Evolutionary conservation across 2,329 filamentous ascomycete species (phyloP), one percentile per base, ranked within the genome.

Genomic region (Exophiala mesophila): DNA sequence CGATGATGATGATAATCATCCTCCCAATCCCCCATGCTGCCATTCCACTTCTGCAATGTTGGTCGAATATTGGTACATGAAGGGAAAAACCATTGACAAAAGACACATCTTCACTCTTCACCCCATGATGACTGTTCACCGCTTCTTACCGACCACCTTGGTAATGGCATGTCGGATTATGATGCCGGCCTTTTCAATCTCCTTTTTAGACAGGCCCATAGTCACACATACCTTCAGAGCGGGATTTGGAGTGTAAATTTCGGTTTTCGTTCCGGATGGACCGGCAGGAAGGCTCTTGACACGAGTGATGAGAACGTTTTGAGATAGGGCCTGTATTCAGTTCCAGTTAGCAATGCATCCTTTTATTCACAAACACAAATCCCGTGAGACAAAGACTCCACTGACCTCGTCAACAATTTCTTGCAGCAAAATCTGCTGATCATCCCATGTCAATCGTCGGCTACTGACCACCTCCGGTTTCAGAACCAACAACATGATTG

Each of bases 321-420:
- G 97, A 46, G 82, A 76, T 41, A 97, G 77, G 42, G 81, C 74
- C 88, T 95, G 51, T 38, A 9, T 21, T 50, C 17, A 41, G 52
- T 43, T 49, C 51, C 34, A 21, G 18, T 17, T 17, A n/a, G n/a
- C n/a, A n/a, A 5, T 30, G 21, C 17, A 6, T 35, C 19, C n/a
- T n/a, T n/a, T n/a, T n/a, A n/a, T n/a, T n/a, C n/a, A n/a, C n/a
- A n/a, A n/a, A n/a, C n/a, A n/a, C n/a, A n/a, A n/a, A n/a, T n/a
- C n/a, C n/a, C n/a, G n/a, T n/a, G n/a, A 17, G 17, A 9, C 4
- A 18, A 34, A 12, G 24, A 23, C 5, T 29, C 24, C 21, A 63
- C 77, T 57, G 74, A 94, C 89, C 83, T 98, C 92, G 47, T 98
- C 94, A n/a, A 95, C 88, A 52, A 87, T 83, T 57, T 98, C 92